Base-by-base conservation (phyloP, 257 asterid species). In the Eucommia ulmoides region DNA sequence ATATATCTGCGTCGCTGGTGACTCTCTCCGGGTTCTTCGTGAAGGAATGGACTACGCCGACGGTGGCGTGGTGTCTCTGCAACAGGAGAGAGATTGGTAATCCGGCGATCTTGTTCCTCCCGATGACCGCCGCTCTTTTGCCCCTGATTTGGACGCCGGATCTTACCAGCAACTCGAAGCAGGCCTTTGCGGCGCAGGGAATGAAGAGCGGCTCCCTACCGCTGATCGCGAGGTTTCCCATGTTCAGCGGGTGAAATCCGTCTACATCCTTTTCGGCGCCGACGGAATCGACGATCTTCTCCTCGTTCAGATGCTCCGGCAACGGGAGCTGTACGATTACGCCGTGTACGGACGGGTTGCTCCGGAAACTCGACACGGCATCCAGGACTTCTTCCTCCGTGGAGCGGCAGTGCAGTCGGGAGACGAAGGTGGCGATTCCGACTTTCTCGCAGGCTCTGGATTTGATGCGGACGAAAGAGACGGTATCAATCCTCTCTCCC, bases 261-360 rank as follows among this genome's bases (percentile, higher is more conserved):
- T 85, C 96, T 15, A 85, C 96, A 59, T 89, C 98, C 72, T 89
- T 89, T 75, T 85, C 96, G 20, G 76, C 74, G 63, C 79, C 70
- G 56, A 89, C 88, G 51, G 88, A 84, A 76, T 78, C 79, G 46
- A 85, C 64, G 61, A 89, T 67, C 23, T 76, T 82, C 76, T 74
- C 78, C 69, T 82, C 98, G 48, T 82, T 77, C 71, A 89, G 78
- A 71, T 89, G 94, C 92, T 88, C 83, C 55, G 98, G 98, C 42
- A 89, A 61, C n/a, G 96, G 98, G 62, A 89, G 62, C 86, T 89
- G 98, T 62, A 89, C 96, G 59, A 89, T 93, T 73, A 89, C 85
- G 49, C 96, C 98, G 63, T 89, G 80, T 54, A 89, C 88, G 0
- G 74, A 66, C 15, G 94, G 86, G 57, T 89, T 91, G 20, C 78